Evolutionary conservation across 1,139 yeast species (phyloP).

Genomic region (Hemisphaericaspora xylofermentans): DNA sequence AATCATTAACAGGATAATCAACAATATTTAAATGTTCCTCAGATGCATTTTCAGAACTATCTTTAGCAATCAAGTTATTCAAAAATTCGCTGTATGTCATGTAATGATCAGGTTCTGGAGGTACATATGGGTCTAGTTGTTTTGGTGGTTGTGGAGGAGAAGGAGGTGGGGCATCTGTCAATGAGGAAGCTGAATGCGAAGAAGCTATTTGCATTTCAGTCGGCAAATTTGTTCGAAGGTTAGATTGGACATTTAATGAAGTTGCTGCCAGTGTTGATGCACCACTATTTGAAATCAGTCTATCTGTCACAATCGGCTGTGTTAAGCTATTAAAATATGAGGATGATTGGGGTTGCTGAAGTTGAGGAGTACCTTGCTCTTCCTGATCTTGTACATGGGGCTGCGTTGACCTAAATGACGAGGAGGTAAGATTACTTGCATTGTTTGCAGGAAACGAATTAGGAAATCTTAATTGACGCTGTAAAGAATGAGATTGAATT

Average conservation of each 20-base stretch:
- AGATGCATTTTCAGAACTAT: constrained; percentile 14
- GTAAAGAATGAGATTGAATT: constrained; percentile 8
- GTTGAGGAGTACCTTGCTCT: background rate
- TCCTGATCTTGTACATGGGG: background rate
- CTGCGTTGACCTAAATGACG: background rate
- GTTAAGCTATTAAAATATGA: constrained; percentile 7
- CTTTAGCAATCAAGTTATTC: constrained; percentile 29
- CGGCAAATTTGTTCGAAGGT: background rate
- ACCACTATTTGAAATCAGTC: constrained; percentile 8
- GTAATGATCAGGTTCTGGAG: constrained; percentile 43
- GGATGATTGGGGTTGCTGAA: background rate
- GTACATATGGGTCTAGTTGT: constrained; percentile 12
- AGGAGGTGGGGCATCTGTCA: constrained; percentile 6
- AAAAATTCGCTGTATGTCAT: constrained; percentile 46
- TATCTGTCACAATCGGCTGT: constrained; percentile 7
- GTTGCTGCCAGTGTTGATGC: constrained; percentile 9
- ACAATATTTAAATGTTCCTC: constrained; percentile 75
- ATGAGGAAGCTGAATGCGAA: constrained; percentile 8
- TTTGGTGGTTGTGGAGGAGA: constrained; percentile 7
- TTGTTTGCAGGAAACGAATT: constrained; percentile 13
- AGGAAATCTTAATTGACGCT: constrained; percentile 13
- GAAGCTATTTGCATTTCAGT: constrained; percentile 1
- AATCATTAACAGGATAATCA: constrained; percentile 77
- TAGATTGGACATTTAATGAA: background rate
- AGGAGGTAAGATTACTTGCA: background rate